These are phyloP conservation scores for Amauroascus niger DNA, from an alignment of 2,329 filamentous ascomycete genomes.

Conservation along the genomic window DNA sequence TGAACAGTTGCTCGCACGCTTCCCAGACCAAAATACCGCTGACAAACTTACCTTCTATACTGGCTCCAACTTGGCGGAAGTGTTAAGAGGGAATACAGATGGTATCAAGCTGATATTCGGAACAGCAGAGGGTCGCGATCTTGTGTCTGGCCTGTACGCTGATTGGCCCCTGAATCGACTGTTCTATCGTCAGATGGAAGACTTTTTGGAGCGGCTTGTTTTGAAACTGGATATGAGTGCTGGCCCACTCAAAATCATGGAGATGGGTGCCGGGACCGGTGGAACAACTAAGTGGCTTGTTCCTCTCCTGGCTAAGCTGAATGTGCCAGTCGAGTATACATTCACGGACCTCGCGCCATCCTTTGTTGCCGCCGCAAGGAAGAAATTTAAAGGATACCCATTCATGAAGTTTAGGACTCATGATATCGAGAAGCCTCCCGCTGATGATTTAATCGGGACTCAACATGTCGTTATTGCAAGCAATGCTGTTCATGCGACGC, in stretches of 20 bases:
- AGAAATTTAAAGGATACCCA: conserved; percentile 24
- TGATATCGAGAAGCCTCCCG: conserved; percentile 28
- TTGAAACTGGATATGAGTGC: conserved; percentile 31
- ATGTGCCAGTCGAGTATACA: conserved; percentile 30
- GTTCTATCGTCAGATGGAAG: conserved; percentile 8
- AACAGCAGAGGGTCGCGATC: not conserved
- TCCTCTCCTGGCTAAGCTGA: conserved; percentile 21
- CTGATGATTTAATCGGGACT: conserved; percentile 13
- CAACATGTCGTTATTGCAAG: conserved; percentile 25
- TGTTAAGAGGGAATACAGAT: conserved; percentile 4
- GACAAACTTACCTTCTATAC: conserved; percentile 7
- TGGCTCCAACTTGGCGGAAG: conserved; percentile 7
- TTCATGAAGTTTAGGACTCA: conserved; percentile 27
- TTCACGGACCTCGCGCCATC: conserved; percentile 34
- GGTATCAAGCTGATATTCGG: conserved; percentile 8
- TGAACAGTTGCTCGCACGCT: not conserved
- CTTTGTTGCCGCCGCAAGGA: conserved; percentile 28
- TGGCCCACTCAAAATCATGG: conserved; percentile 20
- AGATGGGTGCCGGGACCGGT: conserved; percentile 19
- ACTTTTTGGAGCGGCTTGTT: conserved; percentile 3
- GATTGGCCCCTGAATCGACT: conserved; percentile 6
- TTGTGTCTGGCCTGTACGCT: conserved; percentile 6
- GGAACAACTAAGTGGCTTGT: conserved; percentile 30
- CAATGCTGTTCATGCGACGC: conserved; percentile 30
- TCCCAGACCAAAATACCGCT: conserved; percentile 3